Evolutionary conservation across 495 filamentous ascomycete species (phyloP), one percentile per base, ranked within the genome.

Genomic region (Penicillium bovifimosum): DNA sequence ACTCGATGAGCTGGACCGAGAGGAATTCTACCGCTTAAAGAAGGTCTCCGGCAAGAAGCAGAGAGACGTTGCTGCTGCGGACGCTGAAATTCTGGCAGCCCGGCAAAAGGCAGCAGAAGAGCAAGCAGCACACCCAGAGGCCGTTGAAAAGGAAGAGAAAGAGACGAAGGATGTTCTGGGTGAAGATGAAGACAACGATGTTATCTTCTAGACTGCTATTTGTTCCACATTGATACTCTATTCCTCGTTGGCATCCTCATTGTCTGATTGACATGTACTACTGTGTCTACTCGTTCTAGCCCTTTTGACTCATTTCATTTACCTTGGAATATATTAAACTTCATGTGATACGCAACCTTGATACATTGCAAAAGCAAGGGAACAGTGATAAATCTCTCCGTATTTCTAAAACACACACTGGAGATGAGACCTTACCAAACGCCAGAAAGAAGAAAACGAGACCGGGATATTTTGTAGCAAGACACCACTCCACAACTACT

Each of bases 31-130:
- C 69, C 83, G 93, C 45, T 74, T 99, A 61, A 99, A 97, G 77
- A 99, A 99, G 78, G 92, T 96, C 18, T 90, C 90, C n/a, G 81
- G 80, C 62, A 96, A 96, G 75, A 98, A 98, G 65, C 87, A 95
- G 64, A 74, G 90, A 59, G 91, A 95, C 49, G 84, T 67, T 14
- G 87, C 86, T 3, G 84, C 80, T 9, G 81, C 80, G 44, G 87
- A 91, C 55, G 84, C 84, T 36, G 86, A 90, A 67, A 84, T 87
- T 68, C 78, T 81, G 51, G 70, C 70, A 8, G 81, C 78, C 65
- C 81, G 74, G 47, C 77, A 79, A 59, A 76, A 61, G 50, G 71
- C 72, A 43, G 75, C 70, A 26, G 66, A 69, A 41, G 47, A 67
- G 40, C 66, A 75, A 45, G 61, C 69, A 41, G 53, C 29, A 34